Conservation (phyloP, 129 eudicot genomes). For the Flaveria trinervia region DNA sequence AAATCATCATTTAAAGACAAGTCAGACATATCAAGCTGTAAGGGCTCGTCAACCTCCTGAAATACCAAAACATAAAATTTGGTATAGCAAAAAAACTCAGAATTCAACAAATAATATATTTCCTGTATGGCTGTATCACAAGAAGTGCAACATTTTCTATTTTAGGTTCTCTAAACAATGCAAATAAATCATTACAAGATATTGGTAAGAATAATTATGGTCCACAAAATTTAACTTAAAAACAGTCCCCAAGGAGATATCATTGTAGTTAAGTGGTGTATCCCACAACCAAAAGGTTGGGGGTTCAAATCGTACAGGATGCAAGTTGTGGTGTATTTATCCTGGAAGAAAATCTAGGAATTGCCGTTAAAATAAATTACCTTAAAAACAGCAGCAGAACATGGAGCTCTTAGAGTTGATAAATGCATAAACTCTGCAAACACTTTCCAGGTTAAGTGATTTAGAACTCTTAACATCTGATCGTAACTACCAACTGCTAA, state of each 20-base stretch:
- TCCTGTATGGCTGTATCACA: neutral
- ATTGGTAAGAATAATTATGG: constrained; percentile 12
- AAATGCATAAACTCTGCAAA: constrained; percentile 90
- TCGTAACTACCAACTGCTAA: constrained; percentile 97
- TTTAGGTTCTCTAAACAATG: neutral
- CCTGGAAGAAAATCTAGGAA: too few species aligned
- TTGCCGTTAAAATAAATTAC: constrained; percentile 24
- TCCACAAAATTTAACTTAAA: constrained; percentile 57
- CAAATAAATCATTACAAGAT: neutral
- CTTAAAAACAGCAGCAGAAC: constrained; percentile 92
- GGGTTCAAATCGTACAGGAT: too few species aligned
- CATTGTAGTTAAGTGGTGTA: too few species aligned
- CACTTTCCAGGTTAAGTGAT: constrained; percentile 97
- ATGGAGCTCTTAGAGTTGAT: constrained; percentile 78
- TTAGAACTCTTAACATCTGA: constrained; percentile 89
- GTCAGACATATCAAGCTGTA: constrained; percentile 85
- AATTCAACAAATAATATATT: neutral
- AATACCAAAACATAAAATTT: constrained; percentile 22
- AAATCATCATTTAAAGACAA: constrained; percentile 71
- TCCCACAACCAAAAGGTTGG: too few species aligned
- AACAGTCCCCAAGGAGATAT: constrained; percentile 77
- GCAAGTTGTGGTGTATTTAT: too few species aligned
- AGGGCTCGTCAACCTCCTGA: constrained; percentile 97
- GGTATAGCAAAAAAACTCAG: neutral
- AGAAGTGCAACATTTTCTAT: neutral